Evolutionary conservation across 2,329 filamentous ascomycete species (phyloP), one percentile per base, ranked within the genome.

Genomic region (Aureobasidium musti): DNA sequence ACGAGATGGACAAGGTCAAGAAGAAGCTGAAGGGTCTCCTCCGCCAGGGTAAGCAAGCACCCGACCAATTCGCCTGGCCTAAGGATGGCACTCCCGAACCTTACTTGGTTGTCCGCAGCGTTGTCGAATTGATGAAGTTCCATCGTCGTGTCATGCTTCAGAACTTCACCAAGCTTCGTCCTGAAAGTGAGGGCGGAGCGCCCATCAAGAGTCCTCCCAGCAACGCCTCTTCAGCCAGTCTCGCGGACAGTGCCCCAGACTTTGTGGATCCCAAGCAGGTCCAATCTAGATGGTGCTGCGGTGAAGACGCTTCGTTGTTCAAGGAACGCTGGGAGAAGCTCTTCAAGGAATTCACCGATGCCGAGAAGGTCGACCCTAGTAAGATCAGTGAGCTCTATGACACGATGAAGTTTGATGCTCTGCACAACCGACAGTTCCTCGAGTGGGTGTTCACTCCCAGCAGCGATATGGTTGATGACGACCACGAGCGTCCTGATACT

Each of bases 1-100:
- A 99, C 76, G 92, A 97, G 74, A 99, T 97, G 91, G 96, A 99
- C 79, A 97, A 97, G 79, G 95, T 99, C 66, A 99, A 99, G 84
- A 99, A 99, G 86, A 97, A 96, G 86, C 85, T 99, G 33, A 99
- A 99, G 80, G 89, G 91, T 0, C 83, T 99, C 23, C 79, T 99
- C 67, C 88, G 95, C 35, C 91, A 97, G 77, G 95, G 94, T n/a
- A 91, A 92, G 69, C 91, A 95, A 74, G 91, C 94, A 1, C 95
- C 95, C 11, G 88, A 94, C 21, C 92, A 99, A 74, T 99, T 99
- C 75, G 92, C 95, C n/a, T 99, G 95, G 95, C 95, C 95, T 1
- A 86, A 87, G 71, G 87, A 91, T 49, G 94, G 95, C 70, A 95
- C 95, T 79, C 92, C 93, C 1, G 95, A 99, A 76, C 95, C 95